Conservation (phyloP, 2,329 filamentous ascomycete genomes). For the Phaeosphaeriaceae sp. region DNA sequence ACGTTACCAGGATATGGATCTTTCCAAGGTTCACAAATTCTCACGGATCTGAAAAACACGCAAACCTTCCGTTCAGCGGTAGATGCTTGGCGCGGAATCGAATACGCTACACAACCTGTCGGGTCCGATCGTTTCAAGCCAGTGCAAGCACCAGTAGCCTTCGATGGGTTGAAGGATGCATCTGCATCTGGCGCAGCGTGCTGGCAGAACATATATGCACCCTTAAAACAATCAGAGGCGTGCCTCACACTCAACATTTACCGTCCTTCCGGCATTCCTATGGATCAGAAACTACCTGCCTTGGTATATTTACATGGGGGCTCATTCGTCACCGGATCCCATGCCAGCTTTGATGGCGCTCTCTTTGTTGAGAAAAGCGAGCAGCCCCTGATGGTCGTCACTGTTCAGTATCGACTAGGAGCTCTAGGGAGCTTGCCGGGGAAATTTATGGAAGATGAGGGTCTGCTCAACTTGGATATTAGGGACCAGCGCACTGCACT, state of each 20-base stretch:
- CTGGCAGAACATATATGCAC: slow-evolving; percentile 51
- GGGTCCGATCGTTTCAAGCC: slow-evolving; percentile 52
- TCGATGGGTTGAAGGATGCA: slow-evolving; percentile 51
- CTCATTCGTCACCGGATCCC: slow-evolving; percentile 38
- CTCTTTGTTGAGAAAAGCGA: slow-evolving; percentile 40
- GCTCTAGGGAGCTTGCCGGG: slow-evolving; percentile 44
- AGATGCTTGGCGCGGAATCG: slow-evolving; percentile 59
- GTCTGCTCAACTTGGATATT: slow-evolving; percentile 42
- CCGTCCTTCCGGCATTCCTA: slow-evolving; percentile 33
- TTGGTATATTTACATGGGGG: slow-evolving; percentile 42
- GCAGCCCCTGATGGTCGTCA: slow-evolving; percentile 43
- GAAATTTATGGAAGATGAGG: slow-evolving; percentile 42
- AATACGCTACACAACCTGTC: slow-evolving; percentile 53
- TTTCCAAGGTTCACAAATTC: slow-evolving; percentile 50
- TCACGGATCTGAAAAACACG: slow-evolving; percentile 43
- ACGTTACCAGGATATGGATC: slow-evolving; percentile 50
- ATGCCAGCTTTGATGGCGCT: slow-evolving; percentile 43
- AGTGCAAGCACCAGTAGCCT: slow-evolving; percentile 50
- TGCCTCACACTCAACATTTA: slow-evolving; percentile 45
- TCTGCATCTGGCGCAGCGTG: slow-evolving; percentile 53
- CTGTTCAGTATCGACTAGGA: slow-evolving; percentile 44
- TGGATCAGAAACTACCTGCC: slow-evolving; percentile 38
- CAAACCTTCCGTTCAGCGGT: slow-evolving; percentile 43
- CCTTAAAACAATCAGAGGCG: slow-evolving; percentile 37
- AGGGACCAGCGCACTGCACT: slow-evolving; percentile 39